These are phyloP conservation scores for Colletotrichum tanaceti DNA, from an alignment of 2,329 filamentous ascomycete species.

Conservation along the genomic window DNA sequence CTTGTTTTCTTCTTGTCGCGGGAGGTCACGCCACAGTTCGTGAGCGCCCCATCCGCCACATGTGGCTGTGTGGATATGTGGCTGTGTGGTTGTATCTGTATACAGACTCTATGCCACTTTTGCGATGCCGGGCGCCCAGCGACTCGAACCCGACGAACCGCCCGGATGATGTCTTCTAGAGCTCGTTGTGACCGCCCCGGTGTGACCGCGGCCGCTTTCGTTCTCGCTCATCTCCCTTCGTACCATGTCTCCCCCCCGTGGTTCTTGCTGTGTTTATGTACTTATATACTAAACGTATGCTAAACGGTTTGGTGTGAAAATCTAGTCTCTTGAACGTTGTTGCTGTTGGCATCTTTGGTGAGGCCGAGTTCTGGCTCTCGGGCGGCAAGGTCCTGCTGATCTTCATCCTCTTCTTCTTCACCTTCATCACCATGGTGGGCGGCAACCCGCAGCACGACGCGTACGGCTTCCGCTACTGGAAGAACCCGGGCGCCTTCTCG, in stretches of 20 bases:
- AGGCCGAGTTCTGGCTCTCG: constrained; percentile 69
- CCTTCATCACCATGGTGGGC: constrained; percentile 57
- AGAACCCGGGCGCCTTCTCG: constrained; percentile 38
- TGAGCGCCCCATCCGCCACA: too few relatives aligned
- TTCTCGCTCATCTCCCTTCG: background rate
- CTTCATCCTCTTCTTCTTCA: constrained; percentile 71
- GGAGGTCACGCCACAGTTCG: too few relatives aligned
- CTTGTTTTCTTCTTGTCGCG: too few relatives aligned
- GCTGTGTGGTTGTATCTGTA: too few relatives aligned
- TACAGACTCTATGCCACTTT: too few relatives aligned
- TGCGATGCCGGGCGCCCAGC: constrained; percentile 16
- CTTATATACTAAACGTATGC: constrained; percentile 28
- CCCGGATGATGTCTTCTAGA: constrained; percentile 13
- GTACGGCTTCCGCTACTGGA: constrained; percentile 43
- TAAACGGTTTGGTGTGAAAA: constrained; percentile 36
- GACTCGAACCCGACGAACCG: constrained; percentile 11
- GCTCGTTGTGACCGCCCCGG: constrained; percentile 23
- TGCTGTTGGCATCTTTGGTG: constrained; percentile 57
- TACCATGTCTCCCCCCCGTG: background rate
- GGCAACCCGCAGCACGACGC: constrained; percentile 44
- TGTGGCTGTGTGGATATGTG: too few relatives aligned
- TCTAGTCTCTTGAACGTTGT: constrained; percentile 42
- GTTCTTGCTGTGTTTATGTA: constrained; percentile 14
- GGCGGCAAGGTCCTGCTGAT: constrained; percentile 67
- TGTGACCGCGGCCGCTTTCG: constrained; percentile 10